Conservation (phyloP, 2,329 filamentous ascomycete genomes). For the Colletotrichum sp. region DNA sequence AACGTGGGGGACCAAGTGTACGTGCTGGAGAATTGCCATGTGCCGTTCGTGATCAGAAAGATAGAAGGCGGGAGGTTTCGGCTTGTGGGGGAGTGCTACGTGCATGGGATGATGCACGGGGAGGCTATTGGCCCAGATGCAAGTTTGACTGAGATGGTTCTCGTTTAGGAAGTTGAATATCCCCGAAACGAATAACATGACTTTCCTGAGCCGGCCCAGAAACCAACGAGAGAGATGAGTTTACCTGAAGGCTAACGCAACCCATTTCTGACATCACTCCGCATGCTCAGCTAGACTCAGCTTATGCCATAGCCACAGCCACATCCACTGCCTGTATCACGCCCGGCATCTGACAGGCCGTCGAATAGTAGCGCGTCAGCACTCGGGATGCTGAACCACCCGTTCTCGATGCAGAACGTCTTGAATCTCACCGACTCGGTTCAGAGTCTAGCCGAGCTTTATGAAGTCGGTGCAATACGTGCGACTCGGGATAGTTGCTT, state of each 20-base stretch:
- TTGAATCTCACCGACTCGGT: background rate
- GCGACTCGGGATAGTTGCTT: background rate
- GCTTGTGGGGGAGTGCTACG: slow-evolving; percentile 40
- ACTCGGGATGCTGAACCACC: background rate
- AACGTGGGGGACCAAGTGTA: slow-evolving; percentile 24
- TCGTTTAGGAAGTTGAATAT: background rate
- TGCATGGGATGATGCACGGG: slow-evolving; percentile 40
- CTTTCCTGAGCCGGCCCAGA: background rate
- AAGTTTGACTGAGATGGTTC: background rate
- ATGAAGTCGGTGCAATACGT: background rate
- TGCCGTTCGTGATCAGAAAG: slow-evolving; percentile 24
- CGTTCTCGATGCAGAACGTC: background rate
- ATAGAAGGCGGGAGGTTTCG: background rate
- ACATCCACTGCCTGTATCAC: background rate
- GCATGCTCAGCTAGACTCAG: background rate
- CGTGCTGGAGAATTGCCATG: slow-evolving; percentile 24
- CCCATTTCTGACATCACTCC: background rate
- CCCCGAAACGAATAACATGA: too few relatives aligned
- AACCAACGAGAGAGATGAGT: background rate
- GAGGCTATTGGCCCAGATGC: slow-evolving; percentile 28
- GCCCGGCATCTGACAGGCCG: background rate
- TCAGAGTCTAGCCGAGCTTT: background rate
- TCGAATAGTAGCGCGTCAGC: background rate
- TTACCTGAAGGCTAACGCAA: fast-evolving
- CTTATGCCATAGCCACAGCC: background rate